Evolutionary conservation across 2,329 filamentous ascomycete genomes (phyloP).

Genomic region (Penicillium fuscoglaucum): DNA sequence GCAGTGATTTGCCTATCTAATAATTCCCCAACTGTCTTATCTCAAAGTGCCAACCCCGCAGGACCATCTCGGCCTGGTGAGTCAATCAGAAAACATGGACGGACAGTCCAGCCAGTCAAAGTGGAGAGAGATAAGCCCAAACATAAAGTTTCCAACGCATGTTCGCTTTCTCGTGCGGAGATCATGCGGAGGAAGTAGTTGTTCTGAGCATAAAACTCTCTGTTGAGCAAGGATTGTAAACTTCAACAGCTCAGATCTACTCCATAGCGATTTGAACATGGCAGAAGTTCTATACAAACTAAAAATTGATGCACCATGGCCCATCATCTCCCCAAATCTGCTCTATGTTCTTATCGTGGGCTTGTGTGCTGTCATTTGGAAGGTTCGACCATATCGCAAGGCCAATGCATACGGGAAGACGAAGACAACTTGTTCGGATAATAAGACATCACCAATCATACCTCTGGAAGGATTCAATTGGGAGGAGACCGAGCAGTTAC

Average conservation of each 20-base stretch:
- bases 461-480: slow-evolving; percentile 55
- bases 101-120: slow-evolving; percentile 12
- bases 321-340: background rate
- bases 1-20: background rate
- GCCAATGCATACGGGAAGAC: background rate
- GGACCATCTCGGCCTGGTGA: slow-evolving; percentile 1
- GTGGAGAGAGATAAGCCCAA: slow-evolving; percentile 10
- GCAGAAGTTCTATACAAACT: background rate
- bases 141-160: background rate
- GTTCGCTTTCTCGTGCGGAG: slow-evolving; percentile 4
- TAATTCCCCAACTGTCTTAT: background rate
- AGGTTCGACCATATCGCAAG: background rate
- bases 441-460: slow-evolving; percentile 31
- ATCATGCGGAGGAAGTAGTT: slow-evolving; percentile 12
- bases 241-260: background rate
- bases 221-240: background rate
- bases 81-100: slow-evolving; percentile 1
- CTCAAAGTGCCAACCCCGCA: background rate
- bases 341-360: slow-evolving; percentile 3
- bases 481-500: slow-evolving; percentile 52
- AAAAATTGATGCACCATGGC: background rate
- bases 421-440: background rate
- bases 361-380: slow-evolving; percentile 1
- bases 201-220: background rate
- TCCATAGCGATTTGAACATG: background rate